Evolutionary conservation across 129 eudicot species (phyloP).

Genomic region (Sambucus nigra): DNA sequence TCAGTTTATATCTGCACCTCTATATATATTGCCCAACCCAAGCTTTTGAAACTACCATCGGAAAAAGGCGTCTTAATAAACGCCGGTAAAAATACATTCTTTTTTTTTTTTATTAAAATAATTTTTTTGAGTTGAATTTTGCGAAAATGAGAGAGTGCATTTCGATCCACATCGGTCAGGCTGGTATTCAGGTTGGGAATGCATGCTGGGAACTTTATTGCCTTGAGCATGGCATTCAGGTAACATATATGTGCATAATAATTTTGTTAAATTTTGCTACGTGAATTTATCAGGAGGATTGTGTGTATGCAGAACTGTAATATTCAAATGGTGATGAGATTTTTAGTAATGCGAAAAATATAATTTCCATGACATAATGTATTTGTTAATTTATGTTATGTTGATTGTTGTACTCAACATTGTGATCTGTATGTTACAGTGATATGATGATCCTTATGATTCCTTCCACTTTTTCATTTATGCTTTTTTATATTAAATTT

Average conservation of each 20-base stretch:
- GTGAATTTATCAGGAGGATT: neutral
- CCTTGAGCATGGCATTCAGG: slow-evolving; percentile 57
- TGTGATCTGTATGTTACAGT: no score
- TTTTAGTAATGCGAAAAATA: no score
- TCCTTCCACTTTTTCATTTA: no score
- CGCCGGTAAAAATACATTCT: slow-evolving; percentile 13
- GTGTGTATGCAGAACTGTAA: slow-evolving; percentile 1
- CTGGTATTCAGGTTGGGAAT: slow-evolving; percentile 48
- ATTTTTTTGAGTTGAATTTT: neutral
- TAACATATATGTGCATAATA: neutral
- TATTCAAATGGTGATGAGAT: neutral
- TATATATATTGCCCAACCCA: slow-evolving; percentile 1
- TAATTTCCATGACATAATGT: no score
- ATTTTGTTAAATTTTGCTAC: neutral
- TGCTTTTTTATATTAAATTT: no score
- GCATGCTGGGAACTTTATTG: slow-evolving; percentile 55
- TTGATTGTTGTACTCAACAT: no score
- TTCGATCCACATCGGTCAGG: slow-evolving; percentile 46
- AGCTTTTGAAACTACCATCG: slow-evolving; percentile 10
- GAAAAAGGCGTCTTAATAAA: slow-evolving; percentile 37
- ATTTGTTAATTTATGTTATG: neutral
- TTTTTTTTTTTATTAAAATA: neutral
- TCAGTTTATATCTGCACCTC: neutral
- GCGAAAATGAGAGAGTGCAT: slow-evolving; percentile 45
- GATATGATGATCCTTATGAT: no score